Evolutionary conservation across 805 yeast species (phyloP), one percentile per base, ranked within the genome.

Genomic region (Spathaspora sp.): DNA sequence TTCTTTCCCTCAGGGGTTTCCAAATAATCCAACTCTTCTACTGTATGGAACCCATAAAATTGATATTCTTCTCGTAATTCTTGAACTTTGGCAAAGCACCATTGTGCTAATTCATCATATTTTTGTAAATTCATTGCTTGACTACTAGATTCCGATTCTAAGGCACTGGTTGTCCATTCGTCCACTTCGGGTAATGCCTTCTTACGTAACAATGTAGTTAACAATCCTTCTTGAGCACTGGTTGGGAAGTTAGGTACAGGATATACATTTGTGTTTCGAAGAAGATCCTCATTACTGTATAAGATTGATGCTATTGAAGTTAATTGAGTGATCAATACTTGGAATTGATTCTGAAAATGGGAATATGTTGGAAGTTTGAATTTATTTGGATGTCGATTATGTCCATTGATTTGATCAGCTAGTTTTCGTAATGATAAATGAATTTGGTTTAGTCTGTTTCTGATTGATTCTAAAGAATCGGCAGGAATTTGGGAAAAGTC

Each of bases 151-250:
- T 60, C 60, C 49, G 60, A 46, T 47, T 60, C 60, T 17, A 63
- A 52, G 57, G 62, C 73, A 18, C 70, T 66, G 32, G 76, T 75
- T 7, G 91, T 80, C 97, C 98, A 93, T 46, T 82, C 87, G 48
- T 84, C 88, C 2, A 93, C 96, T 55, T 92, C 97, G 0, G 99
- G 98, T 10, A 89, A 72, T 47, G 86, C 86, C 64, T 92, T 93
- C 65, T 92, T 94, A 52, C 98, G 78, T 53, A 94, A 67, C 53
- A 94, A 72, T 0, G 97, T 91, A 0, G 96, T 87, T 48, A 92
- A 70, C 35, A 94, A 75, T 1, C 90, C 88, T 60, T 88, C 92
- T 56, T 89, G 92, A 44, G 89, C 87, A 0, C 89, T 80, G 0
- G 96, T 82, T 8, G 97, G 97, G 64, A 93, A 94, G 18, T 79